Percentiles rank a stretch among this genome's conserved stretches.
phyloP scores from a whole-genome alignment of 768 basidiomycete genomes.

The Phlebiopsis gigantea region DNA sequence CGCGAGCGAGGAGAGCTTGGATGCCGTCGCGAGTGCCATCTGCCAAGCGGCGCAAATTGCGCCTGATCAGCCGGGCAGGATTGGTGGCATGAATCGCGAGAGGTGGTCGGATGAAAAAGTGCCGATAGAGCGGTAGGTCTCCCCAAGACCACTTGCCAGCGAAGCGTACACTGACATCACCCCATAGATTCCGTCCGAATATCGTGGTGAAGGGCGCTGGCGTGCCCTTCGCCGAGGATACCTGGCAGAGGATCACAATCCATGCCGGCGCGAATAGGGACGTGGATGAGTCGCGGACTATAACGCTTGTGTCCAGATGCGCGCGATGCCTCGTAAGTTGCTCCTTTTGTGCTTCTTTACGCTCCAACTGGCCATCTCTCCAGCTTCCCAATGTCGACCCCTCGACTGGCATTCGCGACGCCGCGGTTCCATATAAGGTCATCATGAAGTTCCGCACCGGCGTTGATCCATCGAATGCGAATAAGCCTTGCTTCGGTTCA shows the following conservation, averaged over 20 bases:
- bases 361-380: neutral
- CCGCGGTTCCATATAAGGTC: constrained; percentile 71
- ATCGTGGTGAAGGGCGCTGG: constrained; percentile 62
- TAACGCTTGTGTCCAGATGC: constrained; percentile 65
- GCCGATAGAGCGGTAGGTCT: constrained; percentile 52
- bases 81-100: constrained; percentile 28
- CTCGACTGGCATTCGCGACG: constrained; percentile 57
- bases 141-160: neutral
- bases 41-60: constrained; percentile 44
- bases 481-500: constrained; percentile 61
- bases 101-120: constrained; percentile 47
- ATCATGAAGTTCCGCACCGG: constrained; percentile 68
- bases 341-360: neutral
- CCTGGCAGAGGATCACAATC: constrained; percentile 57
- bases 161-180: neutral
- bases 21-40: constrained; percentile 43
- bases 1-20: constrained; percentile 62
- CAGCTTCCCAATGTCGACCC: constrained; percentile 74
- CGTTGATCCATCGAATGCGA: constrained; percentile 41
- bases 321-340: constrained; percentile 62
- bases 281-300: constrained; percentile 19
- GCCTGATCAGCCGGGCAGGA: constrained; percentile 13
- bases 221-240: constrained; percentile 67
- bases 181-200: constrained; percentile 72
- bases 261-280: constrained; percentile 27